Percentiles rank a stretch among this genome's conserved stretches.
These are phyloP conservation scores for Thalassiosira hispida DNA, from an alignment of 352 stramenopile species.

Conservation along the genomic window DNA sequence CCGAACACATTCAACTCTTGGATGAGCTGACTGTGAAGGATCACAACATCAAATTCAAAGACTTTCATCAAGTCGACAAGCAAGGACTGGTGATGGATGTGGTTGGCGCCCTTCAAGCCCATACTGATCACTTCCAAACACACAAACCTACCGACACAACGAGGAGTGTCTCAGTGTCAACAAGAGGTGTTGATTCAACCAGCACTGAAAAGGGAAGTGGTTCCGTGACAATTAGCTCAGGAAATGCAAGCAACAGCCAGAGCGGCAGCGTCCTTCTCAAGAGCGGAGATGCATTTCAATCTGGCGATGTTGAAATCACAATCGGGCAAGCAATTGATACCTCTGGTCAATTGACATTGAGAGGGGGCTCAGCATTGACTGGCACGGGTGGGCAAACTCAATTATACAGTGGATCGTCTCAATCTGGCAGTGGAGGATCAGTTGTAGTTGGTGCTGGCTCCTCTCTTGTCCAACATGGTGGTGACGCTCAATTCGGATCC, in stretches of 20 bases:
- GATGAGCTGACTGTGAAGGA: conserved; percentile 87
- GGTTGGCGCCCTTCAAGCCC: conserved; percentile 37
- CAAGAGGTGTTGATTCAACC: conserved; percentile 18
- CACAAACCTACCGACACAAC: conserved; percentile 13
- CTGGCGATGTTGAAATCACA: conserved; percentile 27
- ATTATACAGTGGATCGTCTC: conserved; percentile 32
- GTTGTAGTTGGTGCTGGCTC: conserved; percentile 17
- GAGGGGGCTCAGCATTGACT: conserved; percentile 21
- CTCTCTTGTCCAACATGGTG: conserved; percentile 7
- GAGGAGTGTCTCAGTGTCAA: conserved; percentile 26
- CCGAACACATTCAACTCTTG: conserved; percentile 90
- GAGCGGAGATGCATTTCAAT: conserved; percentile 23
- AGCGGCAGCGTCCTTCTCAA: conserved; percentile 30
- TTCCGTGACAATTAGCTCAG: conserved; percentile 37
- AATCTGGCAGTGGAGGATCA: conserved; percentile 32
- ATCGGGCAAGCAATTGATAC: conserved; percentile 11
- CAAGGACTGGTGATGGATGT: conserved; percentile 90
- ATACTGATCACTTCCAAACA: conserved; percentile 35
- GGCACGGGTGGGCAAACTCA: conserved; percentile 22
- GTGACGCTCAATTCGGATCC: not conserved
- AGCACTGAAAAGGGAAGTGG: conserved; percentile 22
- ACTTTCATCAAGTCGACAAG: conserved; percentile 95
- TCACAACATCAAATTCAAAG: conserved; percentile 88
- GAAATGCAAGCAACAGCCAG: conserved; percentile 14
- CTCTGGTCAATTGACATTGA: conserved; percentile 17